phyloP scores from a whole-genome alignment of 441 rosid species.

The Syzygium malaccense region DNA sequence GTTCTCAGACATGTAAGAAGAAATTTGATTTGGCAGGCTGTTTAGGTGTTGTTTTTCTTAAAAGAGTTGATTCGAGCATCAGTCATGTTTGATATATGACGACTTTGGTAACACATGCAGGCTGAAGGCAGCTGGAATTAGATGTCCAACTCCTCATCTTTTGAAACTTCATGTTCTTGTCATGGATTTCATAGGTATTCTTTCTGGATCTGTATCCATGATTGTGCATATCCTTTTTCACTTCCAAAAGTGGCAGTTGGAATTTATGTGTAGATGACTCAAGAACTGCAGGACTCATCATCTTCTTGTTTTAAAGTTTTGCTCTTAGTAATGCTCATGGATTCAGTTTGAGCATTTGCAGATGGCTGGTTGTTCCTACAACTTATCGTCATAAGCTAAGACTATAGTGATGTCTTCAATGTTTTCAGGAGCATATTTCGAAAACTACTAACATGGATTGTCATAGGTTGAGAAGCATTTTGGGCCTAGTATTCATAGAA shows the following conservation, averaged over 20 bases:
- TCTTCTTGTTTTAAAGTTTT: not conserved
- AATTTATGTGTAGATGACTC: not conserved
- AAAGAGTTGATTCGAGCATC: not conserved
- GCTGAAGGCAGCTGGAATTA: conserved; percentile 86
- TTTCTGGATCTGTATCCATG: not conserved
- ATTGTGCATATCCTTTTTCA: not conserved
- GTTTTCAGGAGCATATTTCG: not conserved
- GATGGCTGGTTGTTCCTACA: not conserved
- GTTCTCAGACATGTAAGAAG: not conserved
- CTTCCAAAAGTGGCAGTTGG: not conserved
- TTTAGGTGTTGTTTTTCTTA: not conserved
- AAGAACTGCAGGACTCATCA: not conserved
- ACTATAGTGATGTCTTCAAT: not conserved
- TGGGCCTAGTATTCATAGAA: not conserved
- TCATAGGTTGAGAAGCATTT: not conserved
- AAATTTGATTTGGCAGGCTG: not conserved
- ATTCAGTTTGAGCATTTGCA: not conserved
- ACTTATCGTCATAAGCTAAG: not conserved
- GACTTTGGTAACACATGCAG: conserved; percentile 28
- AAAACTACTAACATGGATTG: not conserved
- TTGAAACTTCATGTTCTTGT: conserved; percentile 91
- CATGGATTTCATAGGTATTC: conserved; percentile 92
- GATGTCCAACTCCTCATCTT: conserved; percentile 71
- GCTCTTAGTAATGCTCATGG: not conserved
- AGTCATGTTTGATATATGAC: not conserved